Percentiles rank a stretch among this genome's conserved stretches.
Conservation (phyloP, 139 green algal species). For the Chlorella sp. region DNA sequence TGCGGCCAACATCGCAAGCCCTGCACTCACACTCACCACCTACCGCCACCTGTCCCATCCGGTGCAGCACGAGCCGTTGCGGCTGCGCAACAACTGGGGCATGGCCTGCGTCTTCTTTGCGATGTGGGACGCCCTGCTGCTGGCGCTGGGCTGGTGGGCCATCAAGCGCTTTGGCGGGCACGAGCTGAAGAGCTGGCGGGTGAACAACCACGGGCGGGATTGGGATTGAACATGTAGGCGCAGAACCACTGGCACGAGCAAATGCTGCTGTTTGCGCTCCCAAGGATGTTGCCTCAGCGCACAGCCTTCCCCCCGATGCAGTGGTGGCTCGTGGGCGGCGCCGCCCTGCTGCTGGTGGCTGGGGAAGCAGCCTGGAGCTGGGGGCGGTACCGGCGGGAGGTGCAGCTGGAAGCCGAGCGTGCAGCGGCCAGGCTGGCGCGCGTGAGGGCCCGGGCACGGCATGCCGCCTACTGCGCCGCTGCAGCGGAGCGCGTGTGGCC, state of each 20-base stretch:
- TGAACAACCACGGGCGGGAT: no score
- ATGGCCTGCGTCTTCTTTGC: not conserved
- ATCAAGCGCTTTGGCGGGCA: not conserved
- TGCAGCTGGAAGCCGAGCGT: not conserved
- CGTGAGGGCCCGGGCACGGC: not conserved
- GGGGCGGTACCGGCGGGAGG: not conserved
- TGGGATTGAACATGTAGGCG: no score
- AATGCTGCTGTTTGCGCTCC: no score
- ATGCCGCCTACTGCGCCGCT: not conserved
- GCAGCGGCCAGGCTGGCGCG: not conserved
- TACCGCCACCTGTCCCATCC: no score
- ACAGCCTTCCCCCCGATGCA: no score
- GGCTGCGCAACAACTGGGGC: constrained; percentile 20
- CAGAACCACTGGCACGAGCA: no score
- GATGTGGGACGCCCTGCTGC: constrained; percentile 5
- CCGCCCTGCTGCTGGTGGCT: not conserved
- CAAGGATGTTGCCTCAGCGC: no score
- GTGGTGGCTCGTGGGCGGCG: constrained; percentile 4
- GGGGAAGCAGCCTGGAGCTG: not conserved
- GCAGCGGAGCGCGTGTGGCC: no score
- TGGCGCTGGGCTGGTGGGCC: not conserved
- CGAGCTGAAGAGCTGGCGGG: not conserved
- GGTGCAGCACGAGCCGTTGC: constrained; percentile 20
- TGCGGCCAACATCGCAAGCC: no score
- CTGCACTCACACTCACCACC: no score